Base-by-base conservation (phyloP, 331 rosid genomes). In the Malus hybrid region DNA sequence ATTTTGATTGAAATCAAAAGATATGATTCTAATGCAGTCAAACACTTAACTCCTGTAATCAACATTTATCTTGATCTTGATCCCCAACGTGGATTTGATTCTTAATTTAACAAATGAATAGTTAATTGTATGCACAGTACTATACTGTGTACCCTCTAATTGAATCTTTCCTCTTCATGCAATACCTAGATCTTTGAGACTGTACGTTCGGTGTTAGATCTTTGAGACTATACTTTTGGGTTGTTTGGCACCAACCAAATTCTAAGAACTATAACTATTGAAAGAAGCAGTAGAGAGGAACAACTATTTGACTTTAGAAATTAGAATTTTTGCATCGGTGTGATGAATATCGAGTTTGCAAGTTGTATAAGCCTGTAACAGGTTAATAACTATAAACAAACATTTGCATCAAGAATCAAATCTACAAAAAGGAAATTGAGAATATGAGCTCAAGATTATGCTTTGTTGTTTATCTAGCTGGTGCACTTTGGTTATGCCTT, bases 401-500 rank as follows among this genome's bases (percentile, higher is more conserved):
- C 33, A 76, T 82, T 74, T 79, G 87, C 82, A 79, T 77, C 76
- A 73, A 74, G 96, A 91, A 91, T 87, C 87, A 86, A 87, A 91
- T 91, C 92, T 82, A 77, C 13, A 32, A 72, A 89, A 79, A 81
- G 87, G 80, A 80, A 86, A 73, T 44, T 74, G 74, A 76, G 93
- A 86, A 89, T 87, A 91, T 80, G 87, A 87, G 76, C 82, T 77
- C 85, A 65, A 87, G 89, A 91, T 84, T 86, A 70, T 80, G 85
- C 88, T 69, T 70, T 76, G 76, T 78, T 61, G 66, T 64, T 82
- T 22, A 84, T 82, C 77, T 73, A 76, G 77, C 42, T 84, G 82
- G 8, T 82, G 89, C 90, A 82, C 91, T 82, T 83, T 84, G 82
- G 79, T 84, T 84, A 83, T 84, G 86, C 86, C 80, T 34, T 15